These are phyloP conservation scores for Nakazawaea siamensis DNA, from an alignment of 805 yeast species.

Conservation along the genomic window DNA sequence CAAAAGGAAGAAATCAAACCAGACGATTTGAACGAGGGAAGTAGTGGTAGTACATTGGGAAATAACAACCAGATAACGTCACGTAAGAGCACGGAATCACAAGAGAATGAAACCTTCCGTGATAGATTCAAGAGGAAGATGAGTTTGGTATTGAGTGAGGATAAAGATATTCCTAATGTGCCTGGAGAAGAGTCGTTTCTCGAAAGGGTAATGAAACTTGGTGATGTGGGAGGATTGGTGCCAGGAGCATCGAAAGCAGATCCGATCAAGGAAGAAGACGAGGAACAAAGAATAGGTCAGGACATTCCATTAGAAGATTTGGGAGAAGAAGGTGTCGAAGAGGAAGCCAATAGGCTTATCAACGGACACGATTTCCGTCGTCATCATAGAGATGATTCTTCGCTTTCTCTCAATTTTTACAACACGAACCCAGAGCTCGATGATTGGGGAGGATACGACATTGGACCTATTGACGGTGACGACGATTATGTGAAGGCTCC, in stretches of 20 bases:
- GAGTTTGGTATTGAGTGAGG: slow-evolving; percentile 10
- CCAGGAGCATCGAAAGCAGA: slow-evolving; percentile 24
- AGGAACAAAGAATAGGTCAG: slow-evolving; percentile 26
- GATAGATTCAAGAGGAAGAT: slow-evolving; percentile 14
- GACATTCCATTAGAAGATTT: slow-evolving; percentile 34
- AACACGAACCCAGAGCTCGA: slow-evolving; percentile 29
- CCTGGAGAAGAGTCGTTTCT: slow-evolving; percentile 7
- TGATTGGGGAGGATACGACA: slow-evolving; percentile 20
- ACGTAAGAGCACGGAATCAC: neutral
- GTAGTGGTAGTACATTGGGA: slow-evolving; percentile 3
- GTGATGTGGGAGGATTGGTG: slow-evolving; percentile 23
- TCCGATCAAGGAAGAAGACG: slow-evolving; percentile 17
- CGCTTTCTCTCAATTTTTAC: slow-evolving; percentile 10
- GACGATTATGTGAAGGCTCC: slow-evolving; percentile 51
- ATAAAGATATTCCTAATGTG: slow-evolving; percentile 13
- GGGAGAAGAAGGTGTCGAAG: slow-evolving; percentile 31
- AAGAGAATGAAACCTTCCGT: slow-evolving; percentile 7
- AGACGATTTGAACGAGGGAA: slow-evolving; percentile 5
- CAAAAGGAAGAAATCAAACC: slow-evolving; percentile 1
- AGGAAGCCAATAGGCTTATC: slow-evolving; percentile 49
- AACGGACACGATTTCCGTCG: slow-evolving; percentile 34
- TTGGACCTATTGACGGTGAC: slow-evolving; percentile 7
- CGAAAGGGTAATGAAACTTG: slow-evolving; percentile 16
- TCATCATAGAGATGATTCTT: slow-evolving; percentile 13
- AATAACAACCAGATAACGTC: too few species aligned